phyloP scores from a whole-genome alignment of 1,284 basidiomycete genomes.

The Thecaphora thlaspeos region DNA sequence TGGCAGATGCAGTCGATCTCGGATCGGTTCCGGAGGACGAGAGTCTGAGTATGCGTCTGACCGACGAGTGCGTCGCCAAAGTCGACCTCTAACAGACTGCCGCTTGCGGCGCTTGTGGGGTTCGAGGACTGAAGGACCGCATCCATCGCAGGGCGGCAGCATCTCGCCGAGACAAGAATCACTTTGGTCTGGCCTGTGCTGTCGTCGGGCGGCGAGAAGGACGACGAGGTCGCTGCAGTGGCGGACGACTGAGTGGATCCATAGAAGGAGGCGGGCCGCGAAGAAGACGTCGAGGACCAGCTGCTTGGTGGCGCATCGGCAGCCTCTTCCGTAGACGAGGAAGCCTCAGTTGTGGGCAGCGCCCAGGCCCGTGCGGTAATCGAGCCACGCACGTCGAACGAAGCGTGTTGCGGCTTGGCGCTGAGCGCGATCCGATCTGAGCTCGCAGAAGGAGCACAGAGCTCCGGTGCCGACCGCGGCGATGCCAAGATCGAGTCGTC shows the following conservation, averaged over 20 bases:
- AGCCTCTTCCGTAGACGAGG: constrained; percentile 1
- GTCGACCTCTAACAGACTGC: constrained; percentile 41
- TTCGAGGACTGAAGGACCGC: constrained; percentile 1
- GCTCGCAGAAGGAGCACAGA: constrained; percentile 8
- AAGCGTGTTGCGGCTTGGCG: background rate
- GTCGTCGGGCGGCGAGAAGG: constrained; percentile 22
- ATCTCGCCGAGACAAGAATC: constrained; percentile 36
- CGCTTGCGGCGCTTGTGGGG: constrained; percentile 2
- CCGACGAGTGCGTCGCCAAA: constrained; percentile 55
- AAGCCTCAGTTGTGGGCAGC: constrained; percentile 11
- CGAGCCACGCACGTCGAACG: constrained; percentile 28
- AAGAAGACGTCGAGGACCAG: constrained; percentile 25
- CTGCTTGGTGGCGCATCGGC: constrained; percentile 4
- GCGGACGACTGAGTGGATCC: constrained; percentile 22
- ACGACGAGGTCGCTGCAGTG: constrained; percentile 16
- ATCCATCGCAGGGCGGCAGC: constrained; percentile 32
- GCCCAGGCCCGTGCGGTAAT: constrained; percentile 33
- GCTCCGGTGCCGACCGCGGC: constrained; percentile 30
- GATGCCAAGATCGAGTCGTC: constrained; percentile 24
- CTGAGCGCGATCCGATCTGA: background rate
- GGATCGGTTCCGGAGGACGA: constrained; percentile 41
- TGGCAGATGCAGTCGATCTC: constrained; percentile 54
- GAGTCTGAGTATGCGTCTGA: constrained; percentile 28
- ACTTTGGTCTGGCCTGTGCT: constrained; percentile 26
- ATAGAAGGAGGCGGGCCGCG: constrained; percentile 34